A percentile compares a stretch with the other conserved stretches of the same genome.
Evolutionary conservation across 2,329 filamentous ascomycete species (phyloP).

Genomic region (Fulvia fulva): DNA sequence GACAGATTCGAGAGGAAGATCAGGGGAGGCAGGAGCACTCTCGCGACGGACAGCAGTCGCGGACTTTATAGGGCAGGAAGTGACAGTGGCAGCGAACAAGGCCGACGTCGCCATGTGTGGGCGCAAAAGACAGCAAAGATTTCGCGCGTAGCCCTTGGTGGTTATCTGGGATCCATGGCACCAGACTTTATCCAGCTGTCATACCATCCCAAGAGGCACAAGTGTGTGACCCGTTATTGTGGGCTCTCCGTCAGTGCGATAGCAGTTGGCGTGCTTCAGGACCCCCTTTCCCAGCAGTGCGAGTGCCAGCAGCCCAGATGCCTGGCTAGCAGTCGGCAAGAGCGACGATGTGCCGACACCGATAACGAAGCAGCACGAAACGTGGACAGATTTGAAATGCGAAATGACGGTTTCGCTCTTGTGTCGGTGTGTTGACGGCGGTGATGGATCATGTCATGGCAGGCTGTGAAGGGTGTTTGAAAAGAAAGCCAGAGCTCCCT

Average conservation of each 20-base stretch:
- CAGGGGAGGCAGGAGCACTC: neutral
- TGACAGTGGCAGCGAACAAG: neutral
- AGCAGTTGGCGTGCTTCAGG: neutral
- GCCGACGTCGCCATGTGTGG: slow-evolving; percentile 4
- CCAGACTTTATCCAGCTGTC: neutral
- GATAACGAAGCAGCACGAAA: neutral
- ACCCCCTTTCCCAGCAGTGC: neutral
- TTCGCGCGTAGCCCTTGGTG: slow-evolving; percentile 3
- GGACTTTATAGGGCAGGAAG: neutral
- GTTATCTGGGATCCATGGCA: neutral
- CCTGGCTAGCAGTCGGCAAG: neutral
- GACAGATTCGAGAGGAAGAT: neutral
- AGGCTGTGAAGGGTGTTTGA: neutral
- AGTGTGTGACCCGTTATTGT: neutral
- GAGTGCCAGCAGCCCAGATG: neutral
- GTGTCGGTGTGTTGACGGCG: neutral
- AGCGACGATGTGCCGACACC: neutral
- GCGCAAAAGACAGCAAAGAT: slow-evolving; percentile 6
- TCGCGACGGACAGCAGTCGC: slow-evolving; percentile 1
- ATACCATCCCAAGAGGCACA: neutral
- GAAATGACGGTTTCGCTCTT: neutral
- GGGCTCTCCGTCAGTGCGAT: slow-evolving; percentile 1
- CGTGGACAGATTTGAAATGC: neutral
- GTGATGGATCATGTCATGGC: too few species aligned
- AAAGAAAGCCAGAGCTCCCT: neutral